These are phyloP conservation scores for Entoloma clypeatum DNA, from an alignment of 1,284 basidiomycete species.

Conservation along the genomic window DNA sequence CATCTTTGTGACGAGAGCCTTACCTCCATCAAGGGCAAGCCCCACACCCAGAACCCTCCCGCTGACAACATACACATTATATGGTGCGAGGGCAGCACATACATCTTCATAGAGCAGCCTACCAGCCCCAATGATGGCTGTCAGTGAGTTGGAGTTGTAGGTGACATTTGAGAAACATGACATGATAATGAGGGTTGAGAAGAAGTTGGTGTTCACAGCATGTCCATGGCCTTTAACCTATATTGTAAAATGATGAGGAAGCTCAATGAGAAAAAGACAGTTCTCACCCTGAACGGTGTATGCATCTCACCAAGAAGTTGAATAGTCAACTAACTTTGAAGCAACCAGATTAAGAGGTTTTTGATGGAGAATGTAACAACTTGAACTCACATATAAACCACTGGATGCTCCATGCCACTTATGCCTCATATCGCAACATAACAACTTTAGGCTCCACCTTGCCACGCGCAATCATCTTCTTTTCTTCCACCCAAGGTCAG, in stretches of 20 bases:
- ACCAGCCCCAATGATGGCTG: conserved; percentile 48
- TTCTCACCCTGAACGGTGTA: too few relatives aligned
- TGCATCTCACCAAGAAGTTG: too few relatives aligned
- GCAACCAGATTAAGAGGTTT: too few relatives aligned
- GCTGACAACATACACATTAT: conserved; percentile 49
- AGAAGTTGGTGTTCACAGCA: conserved; percentile 45
- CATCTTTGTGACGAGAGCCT: conserved; percentile 7
- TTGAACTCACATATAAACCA: too few relatives aligned
- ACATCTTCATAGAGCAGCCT: conserved; percentile 56
- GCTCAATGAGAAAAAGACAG: neutral
- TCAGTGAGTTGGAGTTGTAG: conserved; percentile 37
- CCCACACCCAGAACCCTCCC: conserved; percentile 53
- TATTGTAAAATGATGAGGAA: neutral
- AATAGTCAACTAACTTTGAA: too few relatives aligned
- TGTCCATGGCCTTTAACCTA: conserved; percentile 58
- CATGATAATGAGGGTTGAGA: conserved; percentile 58
- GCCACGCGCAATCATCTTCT: too few relatives aligned
- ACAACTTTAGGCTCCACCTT: too few relatives aligned
- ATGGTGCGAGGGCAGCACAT: conserved; percentile 43
- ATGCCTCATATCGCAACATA: too few relatives aligned
- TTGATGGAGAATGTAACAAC: too few relatives aligned
- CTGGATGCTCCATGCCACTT: too few relatives aligned
- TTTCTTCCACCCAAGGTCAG: too few relatives aligned
- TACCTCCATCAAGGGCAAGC: conserved; percentile 54
- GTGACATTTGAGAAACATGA: conserved; percentile 42